A percentile compares a stretch with the other conserved stretches of the same genome.
Conservation (phyloP, 768 basidiomycete species). For the Lentinula detonsa region DNA sequence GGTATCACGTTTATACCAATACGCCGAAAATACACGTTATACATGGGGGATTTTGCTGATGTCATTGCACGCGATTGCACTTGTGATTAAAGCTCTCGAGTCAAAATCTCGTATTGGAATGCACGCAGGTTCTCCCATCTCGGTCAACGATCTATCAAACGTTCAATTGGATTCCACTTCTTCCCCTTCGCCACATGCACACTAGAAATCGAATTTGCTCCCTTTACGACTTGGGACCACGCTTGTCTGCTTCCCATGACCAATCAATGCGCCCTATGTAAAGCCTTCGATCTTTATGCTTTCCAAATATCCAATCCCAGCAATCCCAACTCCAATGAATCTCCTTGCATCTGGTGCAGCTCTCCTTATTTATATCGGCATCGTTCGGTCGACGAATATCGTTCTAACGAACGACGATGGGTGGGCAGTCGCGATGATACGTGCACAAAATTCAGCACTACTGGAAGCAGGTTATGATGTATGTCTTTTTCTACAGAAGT, state of each 20-base stretch:
- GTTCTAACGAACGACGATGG: conserved; percentile 28
- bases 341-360: background rate
- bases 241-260: background rate
- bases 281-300: background rate
- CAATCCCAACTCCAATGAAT: background rate
- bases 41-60: no score
- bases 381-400: conserved; percentile 12
- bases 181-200: background rate
- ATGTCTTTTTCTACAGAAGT: conserved; percentile 3
- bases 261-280: background rate
- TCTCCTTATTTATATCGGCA: background rate
- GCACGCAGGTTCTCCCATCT: background rate
- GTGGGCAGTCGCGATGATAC: conserved; percentile 43
- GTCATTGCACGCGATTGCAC: background rate
- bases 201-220: background rate
- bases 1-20: no score
- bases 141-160: background rate
- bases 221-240: background rate
- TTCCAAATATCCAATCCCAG: background rate
- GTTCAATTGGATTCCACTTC: background rate
- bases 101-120: no score
- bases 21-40: no score
- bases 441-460: conserved; percentile 33
- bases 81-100: no score
- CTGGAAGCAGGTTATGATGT: conserved; percentile 33